These are phyloP conservation scores for Globisporangium echinulatum DNA, from an alignment of 352 stramenopile species.

Conservation along the genomic window DNA sequence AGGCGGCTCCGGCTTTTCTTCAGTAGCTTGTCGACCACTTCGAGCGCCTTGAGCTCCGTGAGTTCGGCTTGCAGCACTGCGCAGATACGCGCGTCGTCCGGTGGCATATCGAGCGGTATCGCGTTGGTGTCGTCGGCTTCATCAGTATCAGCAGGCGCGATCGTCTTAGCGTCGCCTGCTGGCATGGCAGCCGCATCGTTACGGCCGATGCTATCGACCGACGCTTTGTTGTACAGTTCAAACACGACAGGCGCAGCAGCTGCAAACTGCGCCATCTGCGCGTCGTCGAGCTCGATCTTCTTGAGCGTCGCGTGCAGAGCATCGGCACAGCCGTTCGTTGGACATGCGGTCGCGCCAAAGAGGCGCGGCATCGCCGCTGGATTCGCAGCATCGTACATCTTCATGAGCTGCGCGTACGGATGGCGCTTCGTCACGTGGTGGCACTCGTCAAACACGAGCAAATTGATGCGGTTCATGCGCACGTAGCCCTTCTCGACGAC, in stretches of 20 bases:
- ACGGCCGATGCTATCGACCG: not conserved
- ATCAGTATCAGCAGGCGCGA: not conserved
- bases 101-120: conserved; percentile 3
- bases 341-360: conserved; percentile 81
- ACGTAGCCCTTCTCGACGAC: conserved; percentile 83
- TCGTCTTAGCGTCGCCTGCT: not conserved
- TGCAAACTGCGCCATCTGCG: conserved; percentile 54
- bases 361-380: conserved; percentile 44
- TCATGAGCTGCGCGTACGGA: conserved; percentile 85
- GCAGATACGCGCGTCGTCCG: conserved; percentile 20
- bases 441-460: conserved; percentile 90
- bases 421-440: conserved; percentile 87
- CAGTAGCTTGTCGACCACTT: conserved; percentile 41
- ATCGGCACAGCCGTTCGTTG: conserved; percentile 62
- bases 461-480: conserved; percentile 61
- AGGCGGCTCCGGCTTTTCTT: conserved; percentile 36
- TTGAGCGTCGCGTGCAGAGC: conserved; percentile 66
- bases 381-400: conserved; percentile 58
- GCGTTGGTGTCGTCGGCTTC: not conserved
- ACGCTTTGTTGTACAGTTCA: conserved; percentile 38
- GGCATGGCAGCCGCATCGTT: too few relatives aligned
- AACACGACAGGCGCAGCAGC: conserved; percentile 61
- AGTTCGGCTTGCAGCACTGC: conserved; percentile 37
- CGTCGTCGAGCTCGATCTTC: conserved; percentile 53
- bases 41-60: conserved; percentile 36